phyloP scores from a whole-genome alignment of 306 rosid species.

The Carpinus fangiana region DNA sequence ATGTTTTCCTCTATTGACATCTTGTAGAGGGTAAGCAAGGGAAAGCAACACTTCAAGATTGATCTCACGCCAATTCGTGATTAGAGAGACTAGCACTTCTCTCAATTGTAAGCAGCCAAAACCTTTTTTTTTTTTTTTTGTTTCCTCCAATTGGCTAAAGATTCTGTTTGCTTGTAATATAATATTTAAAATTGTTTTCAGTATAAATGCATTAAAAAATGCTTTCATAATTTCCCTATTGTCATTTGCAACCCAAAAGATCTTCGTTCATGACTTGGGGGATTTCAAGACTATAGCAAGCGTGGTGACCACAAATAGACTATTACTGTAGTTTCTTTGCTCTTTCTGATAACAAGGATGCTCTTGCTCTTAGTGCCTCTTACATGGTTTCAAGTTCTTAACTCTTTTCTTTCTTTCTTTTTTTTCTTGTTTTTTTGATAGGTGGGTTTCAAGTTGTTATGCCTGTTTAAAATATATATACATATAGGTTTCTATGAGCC shows the following conservation, averaged over 20 bases:
- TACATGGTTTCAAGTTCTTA: background rate
- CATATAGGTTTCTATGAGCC: too few species aligned
- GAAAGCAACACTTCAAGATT: slow-evolving; percentile 73
- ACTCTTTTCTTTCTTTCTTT: too few species aligned
- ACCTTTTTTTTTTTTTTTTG: background rate
- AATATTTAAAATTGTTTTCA: too few species aligned
- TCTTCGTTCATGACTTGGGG: background rate
- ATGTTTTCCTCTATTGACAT: slow-evolving; percentile 20
- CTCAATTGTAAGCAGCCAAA: slow-evolving; percentile 27
- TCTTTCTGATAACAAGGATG: background rate
- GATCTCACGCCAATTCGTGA: slow-evolving; percentile 79
- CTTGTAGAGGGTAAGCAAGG: slow-evolving; percentile 80
- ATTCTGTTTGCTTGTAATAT: too few species aligned
- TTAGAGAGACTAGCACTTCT: slow-evolving; percentile 31
- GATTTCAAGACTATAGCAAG: background rate
- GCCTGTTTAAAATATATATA: too few species aligned
- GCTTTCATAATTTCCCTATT: background rate
- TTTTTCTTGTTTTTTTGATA: too few species aligned
- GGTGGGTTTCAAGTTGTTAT: background rate
- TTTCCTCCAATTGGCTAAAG: background rate
- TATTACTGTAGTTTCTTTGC: background rate
- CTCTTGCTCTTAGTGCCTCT: background rate
- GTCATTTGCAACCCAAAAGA: background rate
- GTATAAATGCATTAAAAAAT: background rate
- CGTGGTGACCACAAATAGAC: background rate